These are phyloP conservation scores for Eimeria falciformis DNA, from an alignment of 169 alveolate species.

Conservation along the genomic window DNA sequence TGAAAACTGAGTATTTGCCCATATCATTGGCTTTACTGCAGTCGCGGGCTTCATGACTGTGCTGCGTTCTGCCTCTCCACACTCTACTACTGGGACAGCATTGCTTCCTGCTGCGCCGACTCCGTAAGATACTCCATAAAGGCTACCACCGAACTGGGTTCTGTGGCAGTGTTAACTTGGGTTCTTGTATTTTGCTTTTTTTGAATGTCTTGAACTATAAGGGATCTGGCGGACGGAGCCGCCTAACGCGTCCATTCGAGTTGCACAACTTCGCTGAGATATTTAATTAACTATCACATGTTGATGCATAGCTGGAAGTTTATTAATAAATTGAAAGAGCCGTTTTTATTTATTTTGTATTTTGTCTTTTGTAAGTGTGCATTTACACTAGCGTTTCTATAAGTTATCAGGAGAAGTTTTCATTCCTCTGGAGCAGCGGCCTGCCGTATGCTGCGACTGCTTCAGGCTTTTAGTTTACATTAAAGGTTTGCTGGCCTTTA, in stretches of 20 bases:
- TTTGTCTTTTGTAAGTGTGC: not conserved
- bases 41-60: slow-evolving; percentile 31
- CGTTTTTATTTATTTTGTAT: too few species aligned
- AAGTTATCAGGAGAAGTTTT: not conserved
- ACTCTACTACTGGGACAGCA: not conserved
- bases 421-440: not conserved
- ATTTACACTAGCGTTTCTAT: not conserved
- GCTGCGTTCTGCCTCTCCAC: slow-evolving; percentile 57
- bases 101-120: not conserved
- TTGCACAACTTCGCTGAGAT: not conserved
- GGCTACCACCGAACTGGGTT: not conserved
- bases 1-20: not conserved
- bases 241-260: not conserved
- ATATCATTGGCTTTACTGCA: slow-evolving; percentile 29
- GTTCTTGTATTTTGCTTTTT: not conserved
- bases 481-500: too few species aligned
- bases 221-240: not conserved
- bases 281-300: not conserved
- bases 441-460: not conserved
- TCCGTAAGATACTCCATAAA: not conserved
- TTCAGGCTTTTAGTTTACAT: too few species aligned
- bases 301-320: not conserved
- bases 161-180: not conserved
- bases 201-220: not conserved
- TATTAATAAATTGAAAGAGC: not conserved